Evolutionary conservation across 176 grass and related monocot genomes (phyloP).

Genomic region (Tillandsia fasciculata): DNA sequence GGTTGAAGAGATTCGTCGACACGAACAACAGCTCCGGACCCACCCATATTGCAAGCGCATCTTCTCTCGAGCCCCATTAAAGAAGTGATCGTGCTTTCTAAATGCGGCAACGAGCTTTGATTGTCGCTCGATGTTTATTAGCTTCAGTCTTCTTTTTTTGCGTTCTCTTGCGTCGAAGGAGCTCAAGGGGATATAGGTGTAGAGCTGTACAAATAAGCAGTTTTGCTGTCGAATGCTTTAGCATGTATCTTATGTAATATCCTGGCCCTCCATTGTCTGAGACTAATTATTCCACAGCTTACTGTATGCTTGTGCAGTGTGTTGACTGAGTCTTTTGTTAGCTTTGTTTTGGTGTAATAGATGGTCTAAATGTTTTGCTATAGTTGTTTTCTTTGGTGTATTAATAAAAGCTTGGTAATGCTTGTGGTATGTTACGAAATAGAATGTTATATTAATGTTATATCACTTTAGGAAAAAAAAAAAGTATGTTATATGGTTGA

Average conservation of each 20-base stretch:
- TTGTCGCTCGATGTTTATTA: not conserved
- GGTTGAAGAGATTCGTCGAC: conserved; percentile 49
- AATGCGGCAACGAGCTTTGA: not conserved
- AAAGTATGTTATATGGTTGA: no score
- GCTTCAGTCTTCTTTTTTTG: not conserved
- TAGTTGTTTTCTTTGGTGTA: not conserved
- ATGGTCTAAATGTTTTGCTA: not conserved
- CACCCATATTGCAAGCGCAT: conserved; percentile 85
- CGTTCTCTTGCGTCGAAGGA: not conserved
- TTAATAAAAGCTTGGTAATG: no score
- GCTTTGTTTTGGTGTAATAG: not conserved
- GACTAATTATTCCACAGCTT: not conserved
- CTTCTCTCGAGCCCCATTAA: conserved; percentile 42
- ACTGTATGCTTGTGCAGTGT: not conserved
- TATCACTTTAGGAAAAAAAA: not conserved
- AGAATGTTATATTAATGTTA: not conserved
- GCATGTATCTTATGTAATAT: conserved; percentile 1
- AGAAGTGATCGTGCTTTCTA: conserved; percentile 36
- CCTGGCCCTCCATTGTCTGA: not conserved
- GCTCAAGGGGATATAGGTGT: not conserved
- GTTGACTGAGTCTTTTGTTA: not conserved
- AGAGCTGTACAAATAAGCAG: not conserved
- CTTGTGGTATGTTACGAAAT: not conserved
- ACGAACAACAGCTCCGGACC: conserved; percentile 52
- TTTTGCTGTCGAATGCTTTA: not conserved